Conservation (phyloP, 2,329 filamentous ascomycete genomes). For the Davidsoniella australis region DNA sequence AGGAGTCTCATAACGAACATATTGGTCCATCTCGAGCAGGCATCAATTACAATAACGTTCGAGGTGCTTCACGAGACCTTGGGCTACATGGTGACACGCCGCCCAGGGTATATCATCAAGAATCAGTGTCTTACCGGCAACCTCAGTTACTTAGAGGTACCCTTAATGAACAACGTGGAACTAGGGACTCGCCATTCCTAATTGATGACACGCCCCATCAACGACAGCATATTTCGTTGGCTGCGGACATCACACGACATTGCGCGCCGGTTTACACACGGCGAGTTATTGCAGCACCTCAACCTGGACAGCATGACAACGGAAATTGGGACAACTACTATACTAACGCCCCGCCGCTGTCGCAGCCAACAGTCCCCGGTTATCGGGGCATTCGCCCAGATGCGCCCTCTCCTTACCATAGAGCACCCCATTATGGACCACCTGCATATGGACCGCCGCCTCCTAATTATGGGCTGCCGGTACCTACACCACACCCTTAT, state of each 20-base stretch:
- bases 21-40: too few species aligned
- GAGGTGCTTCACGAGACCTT: too few species aligned
- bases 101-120: too few species aligned
- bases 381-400: too few species aligned
- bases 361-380: not conserved
- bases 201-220: not conserved
- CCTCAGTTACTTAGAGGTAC: too few species aligned
- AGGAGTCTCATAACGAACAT: too few species aligned
- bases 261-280: too few species aligned
- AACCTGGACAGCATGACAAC: conserved; percentile 9
- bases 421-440: not conserved
- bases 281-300: not conserved
- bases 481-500: too few species aligned
- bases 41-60: too few species aligned
- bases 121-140: too few species aligned
- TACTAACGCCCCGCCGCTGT: not conserved
- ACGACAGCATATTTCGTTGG: not conserved
- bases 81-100: too few species aligned
- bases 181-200: not conserved
- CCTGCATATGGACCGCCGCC: not conserved
- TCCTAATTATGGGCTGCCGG: not conserved
- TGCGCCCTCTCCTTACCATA: not conserved
- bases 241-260: not conserved
- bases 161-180: not conserved
- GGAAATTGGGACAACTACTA: conserved; percentile 4